Conservation (phyloP, 208 protist genomes). For the Herpetomonas tarakana region DNA sequence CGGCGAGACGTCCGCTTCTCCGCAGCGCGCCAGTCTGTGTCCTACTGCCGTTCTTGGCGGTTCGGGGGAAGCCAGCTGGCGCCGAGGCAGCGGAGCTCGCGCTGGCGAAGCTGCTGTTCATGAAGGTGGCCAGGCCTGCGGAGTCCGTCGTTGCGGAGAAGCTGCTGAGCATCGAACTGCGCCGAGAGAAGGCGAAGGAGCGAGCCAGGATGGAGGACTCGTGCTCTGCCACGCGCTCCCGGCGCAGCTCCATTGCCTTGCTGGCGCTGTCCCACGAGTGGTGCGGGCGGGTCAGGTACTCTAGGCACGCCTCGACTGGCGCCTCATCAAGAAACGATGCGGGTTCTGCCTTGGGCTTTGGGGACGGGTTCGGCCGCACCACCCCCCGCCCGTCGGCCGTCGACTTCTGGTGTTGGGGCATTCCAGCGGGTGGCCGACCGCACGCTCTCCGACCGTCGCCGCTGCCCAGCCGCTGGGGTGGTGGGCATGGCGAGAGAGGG, state of each 20-base stretch:
- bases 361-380: neutral
- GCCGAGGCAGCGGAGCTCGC: slow-evolving; percentile 23
- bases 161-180: slow-evolving; percentile 22
- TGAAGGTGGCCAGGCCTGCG: neutral
- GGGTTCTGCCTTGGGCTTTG: slow-evolving; percentile 19
- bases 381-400: too few relatives aligned
- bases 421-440: too few relatives aligned
- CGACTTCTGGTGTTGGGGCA: too few relatives aligned
- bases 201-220: slow-evolving; percentile 38
- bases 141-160: slow-evolving; percentile 12
- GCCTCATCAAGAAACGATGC: slow-evolving; percentile 66
- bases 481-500: too few relatives aligned
- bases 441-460: too few relatives aligned
- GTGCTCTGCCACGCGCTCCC: slow-evolving; percentile 44
- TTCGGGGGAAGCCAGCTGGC: slow-evolving; percentile 11
- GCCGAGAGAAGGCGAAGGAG: slow-evolving; percentile 35
- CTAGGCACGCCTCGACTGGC: slow-evolving; percentile 72
- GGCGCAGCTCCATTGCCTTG: slow-evolving; percentile 24
- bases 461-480: too few relatives aligned
- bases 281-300: slow-evolving; percentile 86
- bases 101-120: slow-evolving; percentile 20
- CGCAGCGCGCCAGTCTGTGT: slow-evolving; percentile 15
- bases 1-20: slow-evolving; percentile 18
- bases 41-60: slow-evolving; percentile 18
- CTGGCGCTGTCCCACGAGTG: slow-evolving; percentile 81